Evolutionary conservation across 169 alveolate species (phyloP).

Genomic region (Toxoplasma gondii): DNA sequence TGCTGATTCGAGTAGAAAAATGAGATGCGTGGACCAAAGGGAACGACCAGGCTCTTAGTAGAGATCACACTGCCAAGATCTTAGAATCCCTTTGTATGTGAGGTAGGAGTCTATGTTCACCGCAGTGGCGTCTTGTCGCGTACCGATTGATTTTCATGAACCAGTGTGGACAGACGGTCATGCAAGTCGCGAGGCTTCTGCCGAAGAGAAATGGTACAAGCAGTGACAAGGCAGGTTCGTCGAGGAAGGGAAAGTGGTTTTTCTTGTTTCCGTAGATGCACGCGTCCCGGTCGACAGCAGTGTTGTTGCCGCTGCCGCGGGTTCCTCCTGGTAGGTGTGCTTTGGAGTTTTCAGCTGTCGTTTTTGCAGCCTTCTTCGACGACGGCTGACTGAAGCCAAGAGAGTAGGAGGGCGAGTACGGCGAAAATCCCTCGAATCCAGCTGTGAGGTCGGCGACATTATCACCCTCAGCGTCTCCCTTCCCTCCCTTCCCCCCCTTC

Average conservation of each 20-base stretch:
- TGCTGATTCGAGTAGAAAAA: not conserved
- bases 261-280: conserved; percentile 43
- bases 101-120: no score
- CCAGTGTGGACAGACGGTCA: conserved; percentile 72
- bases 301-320: not conserved
- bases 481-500: not conserved
- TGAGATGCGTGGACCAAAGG: not conserved
- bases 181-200: conserved; percentile 53
- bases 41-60: not conserved
- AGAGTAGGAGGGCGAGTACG: not conserved
- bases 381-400: not conserved
- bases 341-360: not conserved
- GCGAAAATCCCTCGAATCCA: conserved; percentile 3
- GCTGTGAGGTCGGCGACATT: not conserved
- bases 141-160: conserved; percentile 63
- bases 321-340: not conserved
- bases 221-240: conserved; percentile 44
- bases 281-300: not conserved
- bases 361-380: not conserved
- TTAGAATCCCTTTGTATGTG: not conserved
- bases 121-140: not conserved
- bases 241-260: conserved; percentile 66
- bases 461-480: not conserved
- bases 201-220: conserved; percentile 59
- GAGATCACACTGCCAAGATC: not conserved